phyloP scores from a whole-genome alignment of 192 early-diverging fungal genomes.

The Coemansia interrupta region DNA sequence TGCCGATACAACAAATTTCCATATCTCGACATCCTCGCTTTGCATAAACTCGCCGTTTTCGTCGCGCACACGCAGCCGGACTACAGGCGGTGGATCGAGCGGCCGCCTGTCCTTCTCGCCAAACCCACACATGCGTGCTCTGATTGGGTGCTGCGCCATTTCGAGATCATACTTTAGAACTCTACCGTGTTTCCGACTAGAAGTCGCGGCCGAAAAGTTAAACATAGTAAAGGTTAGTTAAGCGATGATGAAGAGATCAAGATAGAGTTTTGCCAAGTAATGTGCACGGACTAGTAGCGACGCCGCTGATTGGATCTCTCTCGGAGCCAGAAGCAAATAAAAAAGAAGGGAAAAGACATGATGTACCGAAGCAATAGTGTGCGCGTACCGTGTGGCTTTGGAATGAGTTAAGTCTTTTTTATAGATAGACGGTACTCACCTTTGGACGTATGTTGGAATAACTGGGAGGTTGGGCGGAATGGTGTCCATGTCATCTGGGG shows the following conservation, averaged over 20 bases:
- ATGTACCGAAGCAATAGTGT: neutral
- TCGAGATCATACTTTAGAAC: conserved; percentile 58
- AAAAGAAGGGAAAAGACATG: neutral
- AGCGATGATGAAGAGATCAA: no score
- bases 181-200: conserved; percentile 36
- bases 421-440: conserved; percentile 34
- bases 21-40: conserved; percentile 55
- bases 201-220: neutral
- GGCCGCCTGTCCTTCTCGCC: conserved; percentile 73
- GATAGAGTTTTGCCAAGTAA: no score
- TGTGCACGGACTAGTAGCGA: no score
- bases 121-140: conserved; percentile 77
- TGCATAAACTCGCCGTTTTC: conserved; percentile 52
- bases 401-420: no score
- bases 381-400: no score
- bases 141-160: conserved; percentile 67
- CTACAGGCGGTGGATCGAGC: conserved; percentile 66
- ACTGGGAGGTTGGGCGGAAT: conserved; percentile 38
- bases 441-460: conserved; percentile 41
- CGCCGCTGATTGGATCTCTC: no score
- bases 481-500: conserved; percentile 33
- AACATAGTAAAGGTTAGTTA: no score
- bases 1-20: conserved; percentile 47
- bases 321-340: no score
- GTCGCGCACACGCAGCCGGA: conserved; percentile 57